phyloP scores from a whole-genome alignment of 495 filamentous ascomycete genomes.

The Neurospora sp. region DNA sequence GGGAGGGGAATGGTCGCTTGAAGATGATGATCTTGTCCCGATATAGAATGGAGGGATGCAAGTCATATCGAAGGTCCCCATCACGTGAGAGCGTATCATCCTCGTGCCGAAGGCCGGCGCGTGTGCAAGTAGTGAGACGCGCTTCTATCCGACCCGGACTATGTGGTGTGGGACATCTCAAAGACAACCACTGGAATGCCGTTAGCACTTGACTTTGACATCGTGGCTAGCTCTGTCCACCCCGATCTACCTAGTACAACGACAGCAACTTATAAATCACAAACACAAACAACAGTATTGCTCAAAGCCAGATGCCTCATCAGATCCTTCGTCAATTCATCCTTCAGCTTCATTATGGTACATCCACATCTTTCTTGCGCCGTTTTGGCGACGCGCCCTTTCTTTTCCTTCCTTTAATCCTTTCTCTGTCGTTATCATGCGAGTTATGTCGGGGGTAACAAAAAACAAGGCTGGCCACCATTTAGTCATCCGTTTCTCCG shows the following conservation, averaged over 20 bases:
- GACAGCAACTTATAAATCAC: not conserved
- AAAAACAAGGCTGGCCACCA: not conserved
- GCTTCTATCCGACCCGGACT: not conserved
- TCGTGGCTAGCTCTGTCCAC: not conserved
- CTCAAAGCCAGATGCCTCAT: not conserved
- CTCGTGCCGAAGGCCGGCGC: constrained; percentile 5
- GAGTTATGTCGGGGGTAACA: not conserved
- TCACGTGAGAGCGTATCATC: constrained; percentile 16
- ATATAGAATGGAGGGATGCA: not conserved
- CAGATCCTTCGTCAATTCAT: not conserved
- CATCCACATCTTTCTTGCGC: not conserved
- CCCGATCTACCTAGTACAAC: not conserved
- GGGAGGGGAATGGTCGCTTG: not conserved
- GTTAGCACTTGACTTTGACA: not conserved
- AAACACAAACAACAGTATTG: not conserved
- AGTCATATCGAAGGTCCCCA: not conserved
- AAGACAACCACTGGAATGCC: not conserved
- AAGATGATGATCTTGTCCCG: not conserved
- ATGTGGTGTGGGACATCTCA: not conserved
- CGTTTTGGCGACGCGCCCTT: not conserved
- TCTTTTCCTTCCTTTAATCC: not conserved
- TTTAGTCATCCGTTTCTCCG: not conserved
- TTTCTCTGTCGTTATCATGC: not conserved
- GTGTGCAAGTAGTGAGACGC: constrained; percentile 2
- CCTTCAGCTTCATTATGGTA: not conserved